Evolutionary conservation across 495 filamentous ascomycete species (phyloP), one percentile per base, ranked within the genome.

Genomic region (Letharia lupina): DNA sequence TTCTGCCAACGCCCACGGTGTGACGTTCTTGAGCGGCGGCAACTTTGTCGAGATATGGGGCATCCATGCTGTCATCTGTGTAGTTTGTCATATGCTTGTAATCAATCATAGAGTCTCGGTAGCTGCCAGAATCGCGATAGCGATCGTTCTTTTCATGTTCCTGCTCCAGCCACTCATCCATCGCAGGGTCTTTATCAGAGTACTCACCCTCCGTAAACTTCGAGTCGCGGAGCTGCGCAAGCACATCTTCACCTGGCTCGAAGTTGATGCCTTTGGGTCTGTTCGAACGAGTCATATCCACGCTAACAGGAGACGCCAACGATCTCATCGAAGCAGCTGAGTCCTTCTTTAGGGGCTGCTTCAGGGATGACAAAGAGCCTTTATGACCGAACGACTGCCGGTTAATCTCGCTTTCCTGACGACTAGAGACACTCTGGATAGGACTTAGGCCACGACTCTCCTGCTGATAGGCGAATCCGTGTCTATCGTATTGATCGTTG

Each of bases 361-460:
- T 70, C 16, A 75, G 54, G 28, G 75, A 74, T 15, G 81, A 80
- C 63, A 79, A 75, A 40, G 84, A 79, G 62, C 75, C 79, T 48
- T 75, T 78, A n/a, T 75, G 69, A 60, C 73, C 71, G 63, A 67
- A 67, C 18, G 82, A 82, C 54, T 86, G 79, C 60, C 79, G 79
- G 57, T 80, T 75, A 16, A 73, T 77, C 56, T 84, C 84, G 54
- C 77, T 82, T 40, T 82, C 81, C 63, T 81, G 77, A 11, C 82
- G 89, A 62, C 91, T 92, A 0, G 90, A 90, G 39, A 94, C 87
- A 65, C 92, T 96, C 68, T 93, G 91, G 62, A 95, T 91, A 0
- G 91, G 92, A 74, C 92, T 96, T 31, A 93, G 75, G 18, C 84
- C 84, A 40, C 88, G 87, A 41, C 81, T 79, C 65, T 84, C 79